Conservation (phyloP, 2,329 filamentous ascomycete species). For the Venturia aucupariae region DNA sequence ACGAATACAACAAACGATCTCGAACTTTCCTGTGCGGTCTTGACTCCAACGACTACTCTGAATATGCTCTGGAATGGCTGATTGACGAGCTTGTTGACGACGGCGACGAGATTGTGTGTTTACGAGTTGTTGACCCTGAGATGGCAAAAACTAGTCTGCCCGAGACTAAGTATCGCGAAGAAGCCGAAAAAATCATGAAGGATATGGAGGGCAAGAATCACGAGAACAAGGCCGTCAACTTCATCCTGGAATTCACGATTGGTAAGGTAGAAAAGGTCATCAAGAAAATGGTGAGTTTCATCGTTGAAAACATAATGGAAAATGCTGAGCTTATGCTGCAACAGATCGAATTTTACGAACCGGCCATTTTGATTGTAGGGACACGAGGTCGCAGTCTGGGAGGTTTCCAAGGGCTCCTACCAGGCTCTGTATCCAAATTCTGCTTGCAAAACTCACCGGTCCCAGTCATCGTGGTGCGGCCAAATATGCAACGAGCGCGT, state of each 20-base stretch:
- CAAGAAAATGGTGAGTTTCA: conserved; percentile 64
- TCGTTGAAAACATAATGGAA: not conserved
- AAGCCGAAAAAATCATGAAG: conserved; percentile 66
- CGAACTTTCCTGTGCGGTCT: conserved; percentile 86
- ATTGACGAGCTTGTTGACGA: conserved; percentile 88
- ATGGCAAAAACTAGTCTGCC: conserved; percentile 57
- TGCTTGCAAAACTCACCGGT: conserved; percentile 89
- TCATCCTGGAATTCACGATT: conserved; percentile 78
- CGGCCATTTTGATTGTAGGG: conserved; percentile 82
- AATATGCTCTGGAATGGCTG: conserved; percentile 86
- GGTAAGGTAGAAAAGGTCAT: conserved; percentile 88
- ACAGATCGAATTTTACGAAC: conserved; percentile 85
- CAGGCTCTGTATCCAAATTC: conserved; percentile 88
- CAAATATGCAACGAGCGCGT: conserved; percentile 77
- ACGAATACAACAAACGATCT: conserved; percentile 68
- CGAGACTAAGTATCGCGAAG: conserved; percentile 62
- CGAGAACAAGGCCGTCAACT: conserved; percentile 71
- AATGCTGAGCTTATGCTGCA: conserved; percentile 1
- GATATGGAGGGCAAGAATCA: conserved; percentile 72
- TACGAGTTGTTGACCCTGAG: conserved; percentile 80
- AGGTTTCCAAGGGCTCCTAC: conserved; percentile 76
- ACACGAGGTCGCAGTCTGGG: conserved; percentile 77
- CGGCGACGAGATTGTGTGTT: conserved; percentile 85
- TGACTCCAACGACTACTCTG: conserved; percentile 84
- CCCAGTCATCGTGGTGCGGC: conserved; percentile 84